phyloP scores from a whole-genome alignment of 306 rosid species.

The Vicia sativa region DNA sequence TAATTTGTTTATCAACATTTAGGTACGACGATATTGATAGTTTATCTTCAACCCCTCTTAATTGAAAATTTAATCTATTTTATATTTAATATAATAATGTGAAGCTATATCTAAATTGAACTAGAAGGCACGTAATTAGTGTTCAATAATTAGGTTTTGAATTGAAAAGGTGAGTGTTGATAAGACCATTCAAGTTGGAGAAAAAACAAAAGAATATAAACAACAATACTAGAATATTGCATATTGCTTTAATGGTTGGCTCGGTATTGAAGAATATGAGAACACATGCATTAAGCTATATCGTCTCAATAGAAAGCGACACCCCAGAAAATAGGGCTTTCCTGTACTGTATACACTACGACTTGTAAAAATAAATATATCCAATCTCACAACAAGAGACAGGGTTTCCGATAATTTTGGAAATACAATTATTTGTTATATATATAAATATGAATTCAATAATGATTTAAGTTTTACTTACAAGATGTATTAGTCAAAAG shows the following conservation, averaged over 20 bases:
- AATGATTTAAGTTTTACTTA: no score
- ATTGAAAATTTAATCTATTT: background rate
- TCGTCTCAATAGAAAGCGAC: constrained; percentile 29
- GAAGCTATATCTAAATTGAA: constrained; percentile 8
- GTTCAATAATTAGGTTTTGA: constrained; percentile 39
- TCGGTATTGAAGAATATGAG: constrained; percentile 26
- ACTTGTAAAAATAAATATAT: background rate
- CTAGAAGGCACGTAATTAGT: constrained; percentile 2
- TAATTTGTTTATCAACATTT: constrained; percentile 10
- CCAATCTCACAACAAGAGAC: background rate
- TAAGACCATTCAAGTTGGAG: constrained; percentile 12
- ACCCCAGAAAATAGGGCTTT: constrained; percentile 26
- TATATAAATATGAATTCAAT: no score
- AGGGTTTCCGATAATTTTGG: constrained; percentile 18
- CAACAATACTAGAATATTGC: background rate
- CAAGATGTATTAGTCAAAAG: no score
- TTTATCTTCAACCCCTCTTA: background rate
- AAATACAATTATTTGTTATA: background rate
- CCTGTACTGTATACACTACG: background rate
- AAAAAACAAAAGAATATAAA: background rate
- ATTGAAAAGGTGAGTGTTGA: constrained; percentile 33
- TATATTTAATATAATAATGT: background rate
- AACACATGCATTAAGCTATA: constrained; percentile 39
- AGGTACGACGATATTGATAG: constrained; percentile 21
- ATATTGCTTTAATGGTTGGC: constrained; percentile 26